These are phyloP conservation scores for Volutella citrinella DNA, from an alignment of 2,329 filamentous ascomycete genomes.

Conservation along the genomic window DNA sequence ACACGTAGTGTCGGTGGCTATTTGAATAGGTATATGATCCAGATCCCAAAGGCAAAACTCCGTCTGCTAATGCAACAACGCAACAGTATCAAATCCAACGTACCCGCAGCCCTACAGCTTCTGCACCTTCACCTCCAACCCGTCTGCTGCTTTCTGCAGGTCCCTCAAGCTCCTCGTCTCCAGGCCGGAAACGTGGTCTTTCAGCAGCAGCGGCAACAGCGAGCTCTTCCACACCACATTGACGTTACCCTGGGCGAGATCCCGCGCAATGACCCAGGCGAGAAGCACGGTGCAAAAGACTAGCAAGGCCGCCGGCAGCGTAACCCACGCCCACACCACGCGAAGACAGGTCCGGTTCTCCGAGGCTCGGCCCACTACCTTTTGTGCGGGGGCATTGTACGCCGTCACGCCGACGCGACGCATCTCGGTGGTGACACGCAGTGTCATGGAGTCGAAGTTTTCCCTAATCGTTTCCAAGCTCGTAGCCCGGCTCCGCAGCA, in stretches of 20 bases:
- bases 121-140: slow-evolving; percentile 1
- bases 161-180: slow-evolving; percentile 1
- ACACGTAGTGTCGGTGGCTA: too few relatives aligned
- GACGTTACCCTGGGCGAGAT: neutral
- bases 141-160: neutral
- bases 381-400: neutral
- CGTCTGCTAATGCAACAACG: too few relatives aligned
- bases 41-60: too few relatives aligned
- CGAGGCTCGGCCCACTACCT: slow-evolving; percentile 2
- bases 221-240: slow-evolving; percentile 4
- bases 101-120: too few relatives aligned
- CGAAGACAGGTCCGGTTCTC: slow-evolving; percentile 3
- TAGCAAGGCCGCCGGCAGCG: slow-evolving; percentile 2
- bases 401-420: slow-evolving; percentile 1
- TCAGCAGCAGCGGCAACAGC: slow-evolving; percentile 5
- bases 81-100: too few relatives aligned
- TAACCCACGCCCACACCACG: slow-evolving; percentile 6
- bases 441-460: slow-evolving; percentile 7
- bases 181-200: neutral
- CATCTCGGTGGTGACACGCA: slow-evolving; percentile 7
- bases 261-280: neutral
- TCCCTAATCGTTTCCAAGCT: slow-evolving; percentile 7
- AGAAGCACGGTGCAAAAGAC: slow-evolving; percentile 2
- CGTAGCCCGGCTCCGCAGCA: slow-evolving; percentile 2
- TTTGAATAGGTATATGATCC: too few relatives aligned